These are phyloP conservation scores for Mycena pura DNA, from an alignment of 768 basidiomycete genomes.

Conservation along the genomic window DNA sequence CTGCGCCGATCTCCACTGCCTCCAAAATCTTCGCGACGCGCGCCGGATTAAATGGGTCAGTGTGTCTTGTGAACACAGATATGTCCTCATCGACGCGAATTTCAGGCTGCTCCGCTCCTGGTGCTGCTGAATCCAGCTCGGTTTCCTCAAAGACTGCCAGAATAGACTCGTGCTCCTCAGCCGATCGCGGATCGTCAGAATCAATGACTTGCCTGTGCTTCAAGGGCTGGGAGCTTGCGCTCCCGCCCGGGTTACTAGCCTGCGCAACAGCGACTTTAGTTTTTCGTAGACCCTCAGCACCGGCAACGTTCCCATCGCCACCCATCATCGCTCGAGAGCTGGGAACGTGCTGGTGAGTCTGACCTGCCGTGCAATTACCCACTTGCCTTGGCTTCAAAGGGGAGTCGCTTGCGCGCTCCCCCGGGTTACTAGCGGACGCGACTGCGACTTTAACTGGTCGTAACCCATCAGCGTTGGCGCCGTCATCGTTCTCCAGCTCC, in stretches of 20 bases:
- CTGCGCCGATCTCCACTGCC: slow-evolving; percentile 24
- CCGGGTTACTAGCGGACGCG: neutral
- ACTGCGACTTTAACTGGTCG: neutral
- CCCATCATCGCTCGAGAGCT: neutral
- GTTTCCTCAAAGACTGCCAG: slow-evolving; percentile 3
- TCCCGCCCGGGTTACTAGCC: slow-evolving; percentile 14
- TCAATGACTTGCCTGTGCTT: slow-evolving; percentile 1
- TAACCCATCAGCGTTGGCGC: neutral
- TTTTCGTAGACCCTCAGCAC: slow-evolving; percentile 11
- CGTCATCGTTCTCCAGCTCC: neutral
- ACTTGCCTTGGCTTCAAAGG: slow-evolving; percentile 1
- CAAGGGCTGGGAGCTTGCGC: slow-evolving; percentile 8
- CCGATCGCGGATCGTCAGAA: neutral
- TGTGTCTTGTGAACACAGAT: neutral
- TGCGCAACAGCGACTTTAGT: slow-evolving; percentile 11
- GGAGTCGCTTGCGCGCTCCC: neutral
- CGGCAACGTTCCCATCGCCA: neutral
- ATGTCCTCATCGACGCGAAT: neutral
- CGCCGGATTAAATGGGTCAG: slow-evolving; percentile 2
- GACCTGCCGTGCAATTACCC: neutral
- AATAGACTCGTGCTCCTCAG: slow-evolving; percentile 11
- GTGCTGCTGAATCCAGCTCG: neutral
- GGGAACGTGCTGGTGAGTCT: neutral
- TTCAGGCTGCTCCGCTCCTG: slow-evolving; percentile 1
- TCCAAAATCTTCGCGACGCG: neutral